Conservation (phyloP, 2,329 filamentous ascomycete species). For the Colletotrichum sp. region DNA sequence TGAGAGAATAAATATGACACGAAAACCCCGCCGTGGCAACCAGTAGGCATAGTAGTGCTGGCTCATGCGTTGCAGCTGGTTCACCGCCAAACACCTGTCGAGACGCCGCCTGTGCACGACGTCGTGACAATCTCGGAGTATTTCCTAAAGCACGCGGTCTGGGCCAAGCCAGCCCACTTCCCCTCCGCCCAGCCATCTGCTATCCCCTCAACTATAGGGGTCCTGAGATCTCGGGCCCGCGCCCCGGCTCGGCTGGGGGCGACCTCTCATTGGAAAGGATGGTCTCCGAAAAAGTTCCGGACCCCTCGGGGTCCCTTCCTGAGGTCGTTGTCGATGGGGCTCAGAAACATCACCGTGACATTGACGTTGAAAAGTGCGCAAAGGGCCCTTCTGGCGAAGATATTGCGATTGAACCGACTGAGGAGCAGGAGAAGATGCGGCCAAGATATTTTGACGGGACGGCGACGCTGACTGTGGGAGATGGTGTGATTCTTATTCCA, state of each 20-base stretch:
- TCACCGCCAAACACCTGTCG: background rate
- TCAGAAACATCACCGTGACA: background rate
- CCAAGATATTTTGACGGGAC: conserved; percentile 7
- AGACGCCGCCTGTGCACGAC: background rate
- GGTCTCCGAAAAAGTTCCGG: background rate
- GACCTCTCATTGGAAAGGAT: background rate
- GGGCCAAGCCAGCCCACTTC: background rate
- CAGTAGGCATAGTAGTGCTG: background rate
- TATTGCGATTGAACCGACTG: background rate
- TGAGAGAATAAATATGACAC: background rate
- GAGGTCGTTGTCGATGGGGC: background rate
- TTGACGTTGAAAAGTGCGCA: background rate
- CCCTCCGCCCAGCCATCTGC: background rate
- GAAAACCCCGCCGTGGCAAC: background rate
- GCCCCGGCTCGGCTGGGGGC: background rate
- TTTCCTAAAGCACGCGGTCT: background rate
- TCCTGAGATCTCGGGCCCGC: background rate
- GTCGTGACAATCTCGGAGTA: background rate
- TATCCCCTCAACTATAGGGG: background rate
- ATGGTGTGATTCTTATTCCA: conserved; percentile 25
- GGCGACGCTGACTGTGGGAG: background rate
- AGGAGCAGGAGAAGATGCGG: background rate
- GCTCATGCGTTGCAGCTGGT: background rate
- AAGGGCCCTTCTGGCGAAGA: background rate
- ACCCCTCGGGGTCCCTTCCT: background rate